A percentile compares a stretch with the other conserved stretches of the same genome.
Conservation (phyloP, 2,329 filamentous ascomycete species). For the Talaromyces sp. region DNA sequence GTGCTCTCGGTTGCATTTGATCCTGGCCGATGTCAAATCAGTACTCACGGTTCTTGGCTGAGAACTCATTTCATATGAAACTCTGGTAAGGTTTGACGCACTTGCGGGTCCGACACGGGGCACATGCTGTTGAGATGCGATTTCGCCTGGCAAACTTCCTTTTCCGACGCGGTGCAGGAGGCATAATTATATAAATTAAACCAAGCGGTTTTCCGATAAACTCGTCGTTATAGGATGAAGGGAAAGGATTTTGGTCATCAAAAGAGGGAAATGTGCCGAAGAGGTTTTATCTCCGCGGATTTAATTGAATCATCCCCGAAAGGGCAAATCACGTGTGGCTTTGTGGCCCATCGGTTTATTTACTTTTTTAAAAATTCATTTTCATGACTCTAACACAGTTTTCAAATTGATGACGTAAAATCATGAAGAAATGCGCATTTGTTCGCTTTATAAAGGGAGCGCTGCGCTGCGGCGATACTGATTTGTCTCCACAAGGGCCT, state of each 20-base stretch:
- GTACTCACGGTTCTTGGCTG: neutral
- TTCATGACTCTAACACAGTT: neutral
- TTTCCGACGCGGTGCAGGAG: neutral
- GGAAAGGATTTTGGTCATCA: neutral
- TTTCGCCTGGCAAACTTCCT: neutral
- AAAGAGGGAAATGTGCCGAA: neutral
- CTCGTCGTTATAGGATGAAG: neutral
- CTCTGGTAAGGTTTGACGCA: neutral
- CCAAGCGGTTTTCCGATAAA: neutral
- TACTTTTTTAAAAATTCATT: neutral
- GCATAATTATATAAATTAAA: neutral
- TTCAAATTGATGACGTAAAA: neutral
- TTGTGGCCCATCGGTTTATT: neutral
- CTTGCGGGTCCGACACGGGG: neutral
- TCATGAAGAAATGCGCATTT: neutral
- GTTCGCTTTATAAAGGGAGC: neutral
- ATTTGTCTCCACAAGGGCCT: conserved; percentile 4
- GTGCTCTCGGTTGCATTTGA: neutral
- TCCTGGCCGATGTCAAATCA: neutral
- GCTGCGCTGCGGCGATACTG: neutral
- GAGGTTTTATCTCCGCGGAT: neutral
- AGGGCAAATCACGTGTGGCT: neutral
- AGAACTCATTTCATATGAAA: neutral
- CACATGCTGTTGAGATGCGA: neutral
- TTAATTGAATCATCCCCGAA: neutral